Base-by-base conservation (phyloP, 2,329 filamentous ascomycete species). In the Clarireedia hainanense region DNA sequence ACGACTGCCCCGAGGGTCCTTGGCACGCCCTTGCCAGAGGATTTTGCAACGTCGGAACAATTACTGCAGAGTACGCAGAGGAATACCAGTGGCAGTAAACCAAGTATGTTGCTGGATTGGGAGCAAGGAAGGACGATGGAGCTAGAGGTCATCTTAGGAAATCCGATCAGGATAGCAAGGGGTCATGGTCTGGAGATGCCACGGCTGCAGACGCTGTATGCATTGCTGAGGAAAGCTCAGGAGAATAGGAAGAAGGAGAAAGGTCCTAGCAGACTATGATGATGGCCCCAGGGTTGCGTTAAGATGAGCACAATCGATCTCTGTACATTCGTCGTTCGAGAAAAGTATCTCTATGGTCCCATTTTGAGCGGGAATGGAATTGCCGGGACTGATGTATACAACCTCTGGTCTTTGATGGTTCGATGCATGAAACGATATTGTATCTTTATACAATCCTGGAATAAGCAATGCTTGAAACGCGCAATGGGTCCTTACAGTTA, bases 31-130 rank as follows among this genome's bases (percentile, higher is more conserved):
- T 78, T 88, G 57, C 84, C 84, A 0, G 71, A 72, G 1, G 74
- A 77, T 15, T 76, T 88, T 58, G 86, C 84, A 0, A 76, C 72
- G 1, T 79, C 84, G 1, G 84, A 88, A 37, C 75, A 75, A 63
- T 85, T 87, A 27, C 68, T 88, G 43, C 72, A 73, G 54, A 86
- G 81, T 63, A 88, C 80, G 34, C 78, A 80, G 69, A 74, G 78
- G 60, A 88, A 88, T 62, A 79, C 75, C 36, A 75, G 71, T 59
- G 85, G 84, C 0, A 83, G 81, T 17, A 78, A 80, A 63, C 69
- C 71, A 6, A 72, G 70, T 54, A 81, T 81, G 79, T 70, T 76
- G 23, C 60, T 76, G 17, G 78, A 81, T 61, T 80, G 77, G 78
- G 76, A 79, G 58, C 66, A 70, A 34, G 76, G 77, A 2, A 75